Base-by-base conservation (phyloP, 2,329 filamentous ascomycete species). In the Colletotrichum neosansevieriae region DNA sequence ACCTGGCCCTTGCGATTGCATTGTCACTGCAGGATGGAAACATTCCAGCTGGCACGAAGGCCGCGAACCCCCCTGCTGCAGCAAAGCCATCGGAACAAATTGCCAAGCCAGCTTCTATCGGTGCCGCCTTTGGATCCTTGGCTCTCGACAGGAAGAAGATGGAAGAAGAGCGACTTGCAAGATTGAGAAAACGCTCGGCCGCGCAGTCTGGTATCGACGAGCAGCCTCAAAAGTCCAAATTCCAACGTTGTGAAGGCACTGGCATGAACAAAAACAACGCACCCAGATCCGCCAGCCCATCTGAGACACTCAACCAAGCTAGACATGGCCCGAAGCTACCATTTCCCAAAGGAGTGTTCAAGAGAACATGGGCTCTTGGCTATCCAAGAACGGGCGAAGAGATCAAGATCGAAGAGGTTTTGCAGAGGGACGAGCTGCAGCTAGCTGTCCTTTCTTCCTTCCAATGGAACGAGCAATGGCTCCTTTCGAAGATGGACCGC, bases 401-500 rank as follows among this genome's bases (percentile, higher is more conserved):
- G 70, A 93, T 98, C 75, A 96, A 90, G 69, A 89, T 98, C 45
- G 93, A 97, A 74, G 94, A 98, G 76, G 87, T 98, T 0, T 79
- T 98, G 1, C 92, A 97, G 76, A 90, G 88, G 69, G 80, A 88
- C 2, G 85, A 90, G 12, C 83, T 98, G 9, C 83, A 92, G 58
- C 87, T 94, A 44, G 94, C 93, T 1, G 87, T 98, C 0, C 81
- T 98, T 5, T 97, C 94, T 73, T 93, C 95, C 0, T 98, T 92
- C 73, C 89, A 95, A 76, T 96, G 93, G 89, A 91, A 98, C 71
- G 87, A 91, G 13, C 86, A 91, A 32, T 98, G 93, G 93, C 77
- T 96, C 50, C 78, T 95, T 32, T 85, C 83, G 6, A 97, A 96
- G 76, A 77, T 97, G 32, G 83, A 93, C 69, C 76, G 84, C 13